phyloP scores from a whole-genome alignment of 2,329 filamentous ascomycete genomes.

The Aspergillus fumigatiaffinis region DNA sequence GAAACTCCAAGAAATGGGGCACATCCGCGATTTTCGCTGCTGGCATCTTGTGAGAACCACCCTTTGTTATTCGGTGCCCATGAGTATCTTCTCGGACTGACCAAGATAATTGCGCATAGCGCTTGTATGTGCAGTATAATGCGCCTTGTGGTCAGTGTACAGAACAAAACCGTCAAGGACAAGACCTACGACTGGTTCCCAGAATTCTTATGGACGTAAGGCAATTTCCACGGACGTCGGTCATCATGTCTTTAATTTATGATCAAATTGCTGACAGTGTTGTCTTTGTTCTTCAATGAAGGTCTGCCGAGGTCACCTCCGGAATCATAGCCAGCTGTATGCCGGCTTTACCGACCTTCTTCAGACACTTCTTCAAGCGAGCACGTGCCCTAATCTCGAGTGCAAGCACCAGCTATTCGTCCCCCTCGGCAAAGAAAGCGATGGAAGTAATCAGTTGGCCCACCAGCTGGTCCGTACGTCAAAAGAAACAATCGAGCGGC shows the following conservation, averaged over 20 bases:
- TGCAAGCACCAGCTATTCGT: background rate
- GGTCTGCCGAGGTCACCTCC: conserved; percentile 22
- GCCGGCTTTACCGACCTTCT: conserved; percentile 19
- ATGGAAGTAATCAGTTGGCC: background rate
- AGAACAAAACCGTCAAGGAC: conserved; percentile 12
- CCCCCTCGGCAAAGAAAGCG: background rate
- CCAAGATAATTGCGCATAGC: conserved; percentile 1
- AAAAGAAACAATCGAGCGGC: background rate
- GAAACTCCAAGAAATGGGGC: conserved; percentile 14
- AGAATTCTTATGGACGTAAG: conserved; percentile 25
- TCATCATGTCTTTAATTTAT: background rate
- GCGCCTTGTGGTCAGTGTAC: conserved; percentile 18
- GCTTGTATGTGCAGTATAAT: conserved; percentile 22
- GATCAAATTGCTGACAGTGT: background rate
- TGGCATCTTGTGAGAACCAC: conserved; percentile 18
- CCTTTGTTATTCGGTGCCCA: background rate
- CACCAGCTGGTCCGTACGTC: background rate
- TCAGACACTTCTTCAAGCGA: conserved; percentile 19
- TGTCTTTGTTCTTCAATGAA: background rate
- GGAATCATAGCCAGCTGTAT: conserved; percentile 23
- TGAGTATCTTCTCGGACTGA: background rate
- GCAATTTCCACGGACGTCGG: background rate
- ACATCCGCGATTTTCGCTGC: conserved; percentile 20
- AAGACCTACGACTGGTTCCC: conserved; percentile 23
- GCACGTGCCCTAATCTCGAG: conserved; percentile 6